Evolutionary conservation across 306 rosid genomes (phyloP), one percentile per base, ranked within the genome.

Genomic region (Cicer arietinum): DNA sequence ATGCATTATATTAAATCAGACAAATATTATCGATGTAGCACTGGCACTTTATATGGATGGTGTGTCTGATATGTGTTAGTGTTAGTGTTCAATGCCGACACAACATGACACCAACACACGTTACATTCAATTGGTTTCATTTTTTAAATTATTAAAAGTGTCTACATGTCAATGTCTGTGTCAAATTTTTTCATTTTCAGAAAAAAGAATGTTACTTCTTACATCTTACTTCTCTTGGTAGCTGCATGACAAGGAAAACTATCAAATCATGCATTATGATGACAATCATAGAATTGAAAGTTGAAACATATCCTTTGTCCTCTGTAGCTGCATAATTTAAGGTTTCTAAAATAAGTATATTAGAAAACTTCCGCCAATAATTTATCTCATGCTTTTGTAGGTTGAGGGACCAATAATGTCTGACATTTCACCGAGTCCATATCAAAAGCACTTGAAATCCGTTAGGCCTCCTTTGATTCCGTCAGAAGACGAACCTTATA

Each of bases 381-480:
- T 40, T 63, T 58, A 2, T 80, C 20, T 73, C 37, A 14, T 81
- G 71, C 60, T 74, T 86, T 59, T 88, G 90, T 42, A 90, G 94
- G 87, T 66, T 80, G 85, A 80, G 59, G 82, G 42, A 59, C 76
- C 80, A 20, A 64, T 48, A 57, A 77, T 81, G 74, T 62, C 75
- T 0, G 62, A 45, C 64, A 45, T 85, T 77, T 67, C 89, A 5
- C 54, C 87, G 10, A 87, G 68, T 85, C 81, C 78, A 46, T 87
- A 87, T 79, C 88, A 82, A 78, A 87, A 86, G 79, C 89, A 92
- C 40, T 43, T 82, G 76, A 92, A 86, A 76, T 85, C 87, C 35
- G 86, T 79, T 57, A 85, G 92, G 79, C 92, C 96, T 57, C 94
- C 98, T 51, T 84, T 92, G 78, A 90, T 90, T 82, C 98, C 94